Percentiles rank a stretch among this genome's conserved stretches.
These are phyloP conservation scores for Pterocarpus santalinus DNA, from an alignment of 306 rosid genomes.

Conservation along the genomic window DNA sequence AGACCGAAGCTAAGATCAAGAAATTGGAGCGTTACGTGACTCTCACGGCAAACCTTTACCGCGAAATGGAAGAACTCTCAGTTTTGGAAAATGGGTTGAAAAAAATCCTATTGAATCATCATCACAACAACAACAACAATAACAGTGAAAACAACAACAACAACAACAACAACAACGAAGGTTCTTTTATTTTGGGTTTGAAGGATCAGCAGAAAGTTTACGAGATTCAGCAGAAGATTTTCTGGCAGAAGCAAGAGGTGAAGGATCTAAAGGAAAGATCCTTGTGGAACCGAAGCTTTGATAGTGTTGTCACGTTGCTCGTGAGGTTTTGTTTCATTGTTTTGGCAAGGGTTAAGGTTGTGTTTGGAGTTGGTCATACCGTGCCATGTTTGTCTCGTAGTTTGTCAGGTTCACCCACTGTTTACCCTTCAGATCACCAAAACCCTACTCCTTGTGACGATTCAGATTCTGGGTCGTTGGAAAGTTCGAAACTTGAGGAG, in stretches of 20 bases:
- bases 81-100: conserved; percentile 62
- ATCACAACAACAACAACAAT: background rate
- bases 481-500: conserved; percentile 29
- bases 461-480: conserved; percentile 63
- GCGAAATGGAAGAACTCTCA: conserved; percentile 80
- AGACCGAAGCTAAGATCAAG: conserved; percentile 67
- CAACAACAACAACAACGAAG: conserved; percentile 31
- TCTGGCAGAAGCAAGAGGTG: conserved; percentile 86
- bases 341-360: conserved; percentile 77
- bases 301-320: conserved; percentile 65
- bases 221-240: conserved; percentile 85
- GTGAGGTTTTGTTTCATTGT: conserved; percentile 75
- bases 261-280: conserved; percentile 81
- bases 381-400: conserved; percentile 65
- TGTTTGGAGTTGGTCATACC: conserved; percentile 68
- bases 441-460: conserved; percentile 49
- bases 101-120: conserved; percentile 49
- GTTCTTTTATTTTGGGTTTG: background rate
- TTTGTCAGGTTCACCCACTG: conserved; percentile 76
- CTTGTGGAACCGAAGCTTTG: conserved; percentile 79
- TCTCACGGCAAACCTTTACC: conserved; percentile 67
- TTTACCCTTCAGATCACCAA: conserved; percentile 77
- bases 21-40: conserved; percentile 82
- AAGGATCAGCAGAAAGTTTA: conserved; percentile 62
- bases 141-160: too few species aligned